Percentiles rank a stretch among this genome's conserved stretches.
phyloP scores from a whole-genome alignment of 441 rosid species.

The Adansonia gregorii region DNA sequence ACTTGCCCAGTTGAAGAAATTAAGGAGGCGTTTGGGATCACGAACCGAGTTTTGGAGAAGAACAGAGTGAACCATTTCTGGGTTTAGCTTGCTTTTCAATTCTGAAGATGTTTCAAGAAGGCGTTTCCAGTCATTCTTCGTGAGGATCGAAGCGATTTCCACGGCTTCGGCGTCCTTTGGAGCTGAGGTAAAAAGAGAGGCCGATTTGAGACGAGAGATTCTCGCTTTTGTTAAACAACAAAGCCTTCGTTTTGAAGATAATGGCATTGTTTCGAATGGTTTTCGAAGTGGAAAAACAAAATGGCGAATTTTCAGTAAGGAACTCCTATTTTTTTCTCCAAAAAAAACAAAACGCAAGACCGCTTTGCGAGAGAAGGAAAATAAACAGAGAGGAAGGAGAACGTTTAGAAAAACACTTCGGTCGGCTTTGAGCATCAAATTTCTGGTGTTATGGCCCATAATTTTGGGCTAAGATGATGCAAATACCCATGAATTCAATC shows the following conservation, averaged over 20 bases:
- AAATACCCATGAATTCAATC: no score
- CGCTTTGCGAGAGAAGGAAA: neutral
- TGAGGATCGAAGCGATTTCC: slow-evolving; percentile 53
- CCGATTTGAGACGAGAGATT: neutral
- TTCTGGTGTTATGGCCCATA: neutral
- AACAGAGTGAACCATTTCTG: slow-evolving; percentile 69
- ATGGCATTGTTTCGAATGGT: slow-evolving; percentile 15
- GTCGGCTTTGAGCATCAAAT: neutral
- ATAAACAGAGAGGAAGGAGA: neutral
- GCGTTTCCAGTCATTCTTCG: slow-evolving; percentile 51
- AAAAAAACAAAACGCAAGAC: neutral
- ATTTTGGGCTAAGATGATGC: neutral
- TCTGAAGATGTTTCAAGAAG: slow-evolving; percentile 44
- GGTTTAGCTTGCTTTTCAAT: slow-evolving; percentile 44
- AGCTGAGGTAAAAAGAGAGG: slow-evolving; percentile 10
- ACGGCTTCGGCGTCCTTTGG: slow-evolving; percentile 36
- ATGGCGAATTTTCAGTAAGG: neutral
- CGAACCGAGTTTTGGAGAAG: slow-evolving; percentile 45
- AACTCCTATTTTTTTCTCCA: neutral
- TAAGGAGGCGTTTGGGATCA: slow-evolving; percentile 59
- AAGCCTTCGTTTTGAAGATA: neutral
- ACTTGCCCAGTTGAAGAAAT: slow-evolving; percentile 68
- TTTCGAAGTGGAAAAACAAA: neutral
- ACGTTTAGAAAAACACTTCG: neutral
- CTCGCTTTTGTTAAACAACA: neutral